Conservation (phyloP, 768 basidiomycete genomes). For the Gautieria morchelliformis region DNA sequence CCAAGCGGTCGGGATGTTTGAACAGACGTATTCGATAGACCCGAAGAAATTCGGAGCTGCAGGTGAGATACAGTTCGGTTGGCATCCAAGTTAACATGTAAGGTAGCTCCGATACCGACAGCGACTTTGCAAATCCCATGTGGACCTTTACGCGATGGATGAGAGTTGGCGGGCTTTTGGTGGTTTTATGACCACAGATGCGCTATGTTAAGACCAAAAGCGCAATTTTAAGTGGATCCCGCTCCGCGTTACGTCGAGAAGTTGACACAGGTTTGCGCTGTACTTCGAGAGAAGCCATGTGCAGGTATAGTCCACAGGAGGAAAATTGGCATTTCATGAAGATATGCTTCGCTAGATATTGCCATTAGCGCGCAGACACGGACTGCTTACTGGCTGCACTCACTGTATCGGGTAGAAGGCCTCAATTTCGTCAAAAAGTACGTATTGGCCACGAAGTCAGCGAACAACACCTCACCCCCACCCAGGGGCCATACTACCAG, state of each 20-base stretch:
- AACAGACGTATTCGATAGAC: conserved; percentile 19
- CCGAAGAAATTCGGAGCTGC: conserved; percentile 11
- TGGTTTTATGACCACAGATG: not conserved
- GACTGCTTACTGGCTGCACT: not conserved
- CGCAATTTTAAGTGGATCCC: not conserved
- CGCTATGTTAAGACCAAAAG: not conserved
- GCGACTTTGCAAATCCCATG: not conserved
- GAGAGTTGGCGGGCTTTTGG: not conserved
- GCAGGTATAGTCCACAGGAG: conserved; percentile 16
- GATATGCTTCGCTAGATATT: conserved; percentile 16
- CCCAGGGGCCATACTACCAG: conserved; percentile 22
- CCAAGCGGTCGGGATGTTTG: not conserved
- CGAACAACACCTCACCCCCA: conserved; percentile 21
- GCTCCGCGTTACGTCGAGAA: not conserved
- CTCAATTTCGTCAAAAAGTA: conserved; percentile 20
- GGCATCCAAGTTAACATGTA: conserved; percentile 20
- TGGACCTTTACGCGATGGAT: not conserved
- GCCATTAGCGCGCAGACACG: not conserved
- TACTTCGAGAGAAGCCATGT: conserved; percentile 21
- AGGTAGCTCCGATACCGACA: conserved; percentile 17
- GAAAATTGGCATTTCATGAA: conserved; percentile 22
- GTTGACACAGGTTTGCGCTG: conserved; percentile 3
- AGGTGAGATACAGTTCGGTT: conserved; percentile 17
- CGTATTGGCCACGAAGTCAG: conserved; percentile 17
- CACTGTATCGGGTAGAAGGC: conserved; percentile 21